These are phyloP conservation scores for Actinomucor elegans DNA, from an alignment of 371 early-diverging fungal genomes.

Conservation along the genomic window DNA sequence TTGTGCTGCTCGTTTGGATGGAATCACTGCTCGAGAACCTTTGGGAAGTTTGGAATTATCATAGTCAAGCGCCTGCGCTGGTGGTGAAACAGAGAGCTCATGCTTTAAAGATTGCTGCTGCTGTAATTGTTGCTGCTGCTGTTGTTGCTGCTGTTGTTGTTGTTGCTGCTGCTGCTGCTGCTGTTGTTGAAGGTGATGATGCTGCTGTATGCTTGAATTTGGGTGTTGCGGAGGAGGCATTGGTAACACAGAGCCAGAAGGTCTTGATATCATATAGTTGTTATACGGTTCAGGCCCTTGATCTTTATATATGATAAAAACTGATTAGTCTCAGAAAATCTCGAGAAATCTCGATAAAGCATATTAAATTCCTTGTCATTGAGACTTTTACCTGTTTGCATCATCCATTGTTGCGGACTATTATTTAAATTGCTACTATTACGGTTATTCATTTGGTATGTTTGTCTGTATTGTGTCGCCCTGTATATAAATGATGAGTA, in stretches of 20 bases:
- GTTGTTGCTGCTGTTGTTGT: slow-evolving; percentile 5
- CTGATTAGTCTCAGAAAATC: no score
- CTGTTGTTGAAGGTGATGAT: not conserved
- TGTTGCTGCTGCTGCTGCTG: not conserved
- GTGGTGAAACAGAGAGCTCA: slow-evolving; percentile 7
- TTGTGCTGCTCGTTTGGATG: slow-evolving; percentile 36
- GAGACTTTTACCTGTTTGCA: slow-evolving; percentile 1
- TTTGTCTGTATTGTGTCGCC: no score
- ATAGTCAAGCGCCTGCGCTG: slow-evolving; percentile 17
- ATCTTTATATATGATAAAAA: no score
- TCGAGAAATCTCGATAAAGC: no score
- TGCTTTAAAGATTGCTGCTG: not conserved
- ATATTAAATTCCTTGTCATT: not conserved
- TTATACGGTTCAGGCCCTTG: slow-evolving; percentile 8
- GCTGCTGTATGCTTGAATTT: not conserved
- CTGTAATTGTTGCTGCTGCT: not conserved
- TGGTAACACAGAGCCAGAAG: slow-evolving; percentile 20
- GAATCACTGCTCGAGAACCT: slow-evolving; percentile 23
- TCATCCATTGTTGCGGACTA: slow-evolving; percentile 14
- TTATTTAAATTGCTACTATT: slow-evolving; percentile 4
- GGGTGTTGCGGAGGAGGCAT: slow-evolving; percentile 3
- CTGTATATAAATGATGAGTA: no score
- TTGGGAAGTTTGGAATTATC: not conserved
- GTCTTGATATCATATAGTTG: slow-evolving; percentile 16
- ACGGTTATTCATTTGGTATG: slow-evolving; percentile 3